These are phyloP conservation scores for Solanum phureja DNA, from an alignment of 257 asterid genomes.

Conservation along the genomic window DNA sequence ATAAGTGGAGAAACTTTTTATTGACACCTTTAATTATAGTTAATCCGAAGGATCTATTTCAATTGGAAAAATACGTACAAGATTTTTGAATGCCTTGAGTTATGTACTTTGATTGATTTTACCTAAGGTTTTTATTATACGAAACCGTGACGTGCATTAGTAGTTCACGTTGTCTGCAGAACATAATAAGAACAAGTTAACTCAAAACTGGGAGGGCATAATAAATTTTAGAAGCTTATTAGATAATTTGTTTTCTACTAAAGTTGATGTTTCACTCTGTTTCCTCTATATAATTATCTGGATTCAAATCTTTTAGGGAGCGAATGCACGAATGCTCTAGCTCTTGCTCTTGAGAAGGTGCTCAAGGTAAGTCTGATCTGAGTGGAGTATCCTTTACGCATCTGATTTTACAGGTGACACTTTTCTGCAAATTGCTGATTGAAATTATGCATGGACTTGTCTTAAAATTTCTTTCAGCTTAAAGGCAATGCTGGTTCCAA, in stretches of 20 bases:
- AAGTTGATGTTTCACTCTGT: not conserved
- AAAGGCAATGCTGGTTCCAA: slow-evolving; percentile 70
- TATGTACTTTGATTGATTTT: not conserved
- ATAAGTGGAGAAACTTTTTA: not conserved
- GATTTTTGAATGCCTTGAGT: not conserved
- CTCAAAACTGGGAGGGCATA: not conserved
- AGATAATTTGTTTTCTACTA: not conserved
- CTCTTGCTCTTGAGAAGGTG: slow-evolving; percentile 75
- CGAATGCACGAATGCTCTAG: slow-evolving; percentile 31
- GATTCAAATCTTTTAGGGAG: slow-evolving; percentile 36
- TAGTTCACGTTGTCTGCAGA: not conserved
- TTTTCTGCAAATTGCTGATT: slow-evolving; percentile 10
- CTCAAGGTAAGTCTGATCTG: slow-evolving; percentile 47
- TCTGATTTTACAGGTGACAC: not conserved
- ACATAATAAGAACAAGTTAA: not conserved
- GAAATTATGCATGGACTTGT: not conserved
- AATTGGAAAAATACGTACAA: not conserved
- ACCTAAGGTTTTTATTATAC: not conserved
- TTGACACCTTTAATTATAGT: not conserved
- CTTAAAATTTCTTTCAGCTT: slow-evolving; percentile 39
- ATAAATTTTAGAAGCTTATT: not conserved
- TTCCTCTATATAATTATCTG: slow-evolving; percentile 5
- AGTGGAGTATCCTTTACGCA: not conserved
- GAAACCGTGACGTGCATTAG: not conserved
- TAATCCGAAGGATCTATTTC: not conserved